Conservation (phyloP, 495 filamentous ascomycete species). For the Neurospora hispaniola region DNA sequence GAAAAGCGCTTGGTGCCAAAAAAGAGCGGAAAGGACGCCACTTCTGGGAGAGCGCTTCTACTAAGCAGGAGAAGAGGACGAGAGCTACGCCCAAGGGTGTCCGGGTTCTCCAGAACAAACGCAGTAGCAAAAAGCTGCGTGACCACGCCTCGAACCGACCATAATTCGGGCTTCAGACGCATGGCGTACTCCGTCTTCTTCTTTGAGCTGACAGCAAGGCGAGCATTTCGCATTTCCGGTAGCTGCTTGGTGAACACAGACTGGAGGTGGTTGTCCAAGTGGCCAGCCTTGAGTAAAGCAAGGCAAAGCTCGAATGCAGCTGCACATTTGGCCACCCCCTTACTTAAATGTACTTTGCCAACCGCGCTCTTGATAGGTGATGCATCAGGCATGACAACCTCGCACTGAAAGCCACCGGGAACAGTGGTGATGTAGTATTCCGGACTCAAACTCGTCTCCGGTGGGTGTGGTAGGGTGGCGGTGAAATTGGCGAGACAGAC, state of each 20-base stretch:
- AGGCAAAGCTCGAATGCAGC: constrained; percentile 84
- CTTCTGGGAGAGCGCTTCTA: constrained; percentile 47
- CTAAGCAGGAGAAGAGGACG: constrained; percentile 65
- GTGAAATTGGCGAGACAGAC: constrained; percentile 48
- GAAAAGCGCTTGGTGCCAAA: constrained; percentile 52
- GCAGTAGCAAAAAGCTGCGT: constrained; percentile 52
- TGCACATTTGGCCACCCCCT: constrained; percentile 74
- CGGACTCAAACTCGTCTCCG: constrained; percentile 42
- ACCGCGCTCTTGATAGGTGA: constrained; percentile 60
- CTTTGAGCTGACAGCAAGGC: constrained; percentile 70
- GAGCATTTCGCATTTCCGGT: constrained; percentile 81
- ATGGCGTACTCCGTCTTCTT: constrained; percentile 65
- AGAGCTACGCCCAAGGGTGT: constrained; percentile 49
- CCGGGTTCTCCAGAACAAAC: constrained; percentile 47
- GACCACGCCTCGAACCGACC: constrained; percentile 47
- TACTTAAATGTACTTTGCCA: constrained; percentile 51
- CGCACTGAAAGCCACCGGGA: constrained; percentile 59
- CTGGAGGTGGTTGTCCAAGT: constrained; percentile 62
- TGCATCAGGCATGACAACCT: constrained; percentile 68
- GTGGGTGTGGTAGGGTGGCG: constrained; percentile 48
- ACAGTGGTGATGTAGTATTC: constrained; percentile 51
- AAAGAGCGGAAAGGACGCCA: constrained; percentile 63
- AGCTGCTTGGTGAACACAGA: constrained; percentile 64
- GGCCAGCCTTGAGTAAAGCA: constrained; percentile 50
- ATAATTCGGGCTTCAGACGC: constrained; percentile 68